Conservation (phyloP, 305 asterid genomes). For the Solanum hybrid region DNA sequence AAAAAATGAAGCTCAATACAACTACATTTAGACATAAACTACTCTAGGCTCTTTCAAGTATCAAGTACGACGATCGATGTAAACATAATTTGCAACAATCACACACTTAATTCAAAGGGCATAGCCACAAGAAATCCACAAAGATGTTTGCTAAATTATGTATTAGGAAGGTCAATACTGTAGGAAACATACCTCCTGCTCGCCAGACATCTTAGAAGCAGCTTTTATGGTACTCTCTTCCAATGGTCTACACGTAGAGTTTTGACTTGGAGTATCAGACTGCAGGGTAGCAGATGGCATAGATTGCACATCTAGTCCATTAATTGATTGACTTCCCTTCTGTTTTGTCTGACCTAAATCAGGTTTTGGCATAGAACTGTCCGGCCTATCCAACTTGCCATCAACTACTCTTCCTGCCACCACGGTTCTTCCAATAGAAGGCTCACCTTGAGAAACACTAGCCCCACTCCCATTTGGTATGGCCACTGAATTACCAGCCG, state of each 20-base stretch:
- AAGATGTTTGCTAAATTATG: neutral
- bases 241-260: constrained; percentile 29
- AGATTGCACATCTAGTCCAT: constrained; percentile 42
- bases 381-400: constrained; percentile 44
- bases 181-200: constrained; percentile 57
- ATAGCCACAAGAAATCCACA: neutral
- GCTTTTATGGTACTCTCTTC: constrained; percentile 58
- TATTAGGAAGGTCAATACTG: neutral
- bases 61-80: neutral
- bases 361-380: constrained; percentile 36
- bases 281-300: constrained; percentile 33
- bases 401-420: constrained; percentile 45
- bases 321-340: constrained; percentile 29
- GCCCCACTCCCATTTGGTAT: constrained; percentile 51
- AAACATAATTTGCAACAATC: neutral
- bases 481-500: constrained; percentile 36
- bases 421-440: constrained; percentile 37
- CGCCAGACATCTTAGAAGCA: constrained; percentile 43
- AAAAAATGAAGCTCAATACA: neutral
- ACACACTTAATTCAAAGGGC: neutral
- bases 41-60: neutral
- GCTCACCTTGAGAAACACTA: constrained; percentile 49
- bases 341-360: constrained; percentile 40
- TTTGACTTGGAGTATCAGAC: constrained; percentile 37
- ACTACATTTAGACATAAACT: neutral